phyloP scores from a whole-genome alignment of 345 rosid species.

The Raphanus sativus region DNA sequence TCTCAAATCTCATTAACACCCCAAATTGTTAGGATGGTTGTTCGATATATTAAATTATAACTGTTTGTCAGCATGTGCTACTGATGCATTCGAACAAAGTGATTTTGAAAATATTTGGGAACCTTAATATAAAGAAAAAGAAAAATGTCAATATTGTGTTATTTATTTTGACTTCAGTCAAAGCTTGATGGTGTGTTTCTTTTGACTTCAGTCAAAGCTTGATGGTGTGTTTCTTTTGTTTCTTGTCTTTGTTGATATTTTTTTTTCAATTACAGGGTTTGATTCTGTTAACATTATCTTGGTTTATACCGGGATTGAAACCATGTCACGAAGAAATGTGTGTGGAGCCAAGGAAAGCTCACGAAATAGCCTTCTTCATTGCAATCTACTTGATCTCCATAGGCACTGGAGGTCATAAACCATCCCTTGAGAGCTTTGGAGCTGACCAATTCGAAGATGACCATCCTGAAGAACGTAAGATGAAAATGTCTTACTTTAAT shows the following conservation, averaged over 20 bases:
- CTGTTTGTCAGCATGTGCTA: neutral
- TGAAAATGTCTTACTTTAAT: constrained; percentile 90
- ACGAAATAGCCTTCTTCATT: constrained; percentile 67
- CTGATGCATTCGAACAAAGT: neutral
- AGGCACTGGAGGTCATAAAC: constrained; percentile 97
- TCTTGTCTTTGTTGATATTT: neutral
- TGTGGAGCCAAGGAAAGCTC: constrained; percentile 58
- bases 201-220: neutral
- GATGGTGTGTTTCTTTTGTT: neutral
- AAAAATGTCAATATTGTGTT: neutral
- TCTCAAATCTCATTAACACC: neutral
- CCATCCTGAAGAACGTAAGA: constrained; percentile 64
- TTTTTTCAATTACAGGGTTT: constrained; percentile 56
- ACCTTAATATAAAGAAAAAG: neutral
- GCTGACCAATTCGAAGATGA: constrained; percentile 94
- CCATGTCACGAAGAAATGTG: constrained; percentile 60
- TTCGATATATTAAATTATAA: neutral
- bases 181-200: neutral
- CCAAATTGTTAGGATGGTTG: neutral
- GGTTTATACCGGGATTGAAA: constrained; percentile 69
- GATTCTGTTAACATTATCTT: constrained; percentile 61
- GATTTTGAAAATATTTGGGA: neutral
- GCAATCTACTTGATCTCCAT: constrained; percentile 81
- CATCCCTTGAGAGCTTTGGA: constrained; percentile 90
- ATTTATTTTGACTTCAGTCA: neutral